Evolutionary conservation across 768 basidiomycete genomes (phyloP).

Genomic region (Mycena galericulata): DNA sequence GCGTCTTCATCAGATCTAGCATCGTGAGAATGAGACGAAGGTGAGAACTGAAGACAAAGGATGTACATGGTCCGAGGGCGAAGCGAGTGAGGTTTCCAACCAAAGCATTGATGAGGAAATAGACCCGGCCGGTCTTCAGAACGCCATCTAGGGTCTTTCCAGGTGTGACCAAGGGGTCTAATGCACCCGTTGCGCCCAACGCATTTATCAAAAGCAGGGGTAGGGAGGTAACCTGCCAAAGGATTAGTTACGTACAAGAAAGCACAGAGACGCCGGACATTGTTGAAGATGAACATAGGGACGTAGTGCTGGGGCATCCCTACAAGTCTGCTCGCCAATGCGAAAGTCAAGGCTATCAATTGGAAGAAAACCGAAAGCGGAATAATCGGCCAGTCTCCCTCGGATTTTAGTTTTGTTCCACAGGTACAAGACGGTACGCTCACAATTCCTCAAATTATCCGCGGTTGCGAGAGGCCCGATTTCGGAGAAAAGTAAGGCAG

Average conservation of each 20-base stretch:
- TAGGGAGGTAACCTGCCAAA: conserved; percentile 32
- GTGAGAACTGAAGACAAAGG: background rate
- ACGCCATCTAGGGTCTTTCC: conserved; percentile 19
- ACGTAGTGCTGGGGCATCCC: conserved; percentile 34
- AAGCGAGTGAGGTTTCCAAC: conserved; percentile 34
- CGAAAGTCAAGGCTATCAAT: conserved; percentile 21
- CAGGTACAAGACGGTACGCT: background rate
- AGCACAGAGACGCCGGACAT: conserved; percentile 3
- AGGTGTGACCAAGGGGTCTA: conserved; percentile 22
- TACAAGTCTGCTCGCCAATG: background rate
- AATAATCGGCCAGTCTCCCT: conserved; percentile 33
- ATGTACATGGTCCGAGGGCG: conserved; percentile 30
- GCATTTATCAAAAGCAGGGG: conserved; percentile 31
- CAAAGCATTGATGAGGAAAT: conserved; percentile 34
- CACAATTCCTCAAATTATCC: conserved; percentile 26
- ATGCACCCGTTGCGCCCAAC: conserved; percentile 27
- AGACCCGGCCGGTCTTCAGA: conserved; percentile 20
- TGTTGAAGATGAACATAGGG: conserved; percentile 36
- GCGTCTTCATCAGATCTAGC: conserved; percentile 30
- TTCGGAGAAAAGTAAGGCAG: conserved; percentile 32
- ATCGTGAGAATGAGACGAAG: background rate
- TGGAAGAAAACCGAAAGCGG: conserved; percentile 35
- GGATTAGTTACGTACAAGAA: background rate
- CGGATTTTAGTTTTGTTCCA: background rate
- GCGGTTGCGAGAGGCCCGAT: conserved; percentile 30